Conservation (phyloP, 306 rosid genomes). For the Corylus avellana region DNA sequence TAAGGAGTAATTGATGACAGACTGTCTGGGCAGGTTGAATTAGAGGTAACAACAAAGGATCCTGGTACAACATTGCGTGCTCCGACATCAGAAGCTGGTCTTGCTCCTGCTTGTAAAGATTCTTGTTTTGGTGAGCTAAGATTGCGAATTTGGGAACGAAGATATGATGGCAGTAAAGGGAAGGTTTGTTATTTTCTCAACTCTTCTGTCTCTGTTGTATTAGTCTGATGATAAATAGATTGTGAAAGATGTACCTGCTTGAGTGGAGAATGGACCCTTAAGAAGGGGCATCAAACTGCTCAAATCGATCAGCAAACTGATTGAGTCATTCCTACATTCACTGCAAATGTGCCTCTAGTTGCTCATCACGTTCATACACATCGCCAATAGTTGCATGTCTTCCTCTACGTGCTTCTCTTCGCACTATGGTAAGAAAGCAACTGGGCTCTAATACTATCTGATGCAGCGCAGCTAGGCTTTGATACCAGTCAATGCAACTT, state of each 20-base stretch:
- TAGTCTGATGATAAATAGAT: background rate
- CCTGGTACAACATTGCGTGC: constrained; percentile 82
- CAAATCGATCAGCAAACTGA: too few species aligned
- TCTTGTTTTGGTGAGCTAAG: constrained; percentile 67
- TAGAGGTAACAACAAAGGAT: constrained; percentile 74
- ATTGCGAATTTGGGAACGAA: constrained; percentile 78
- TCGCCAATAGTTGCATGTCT: too few species aligned
- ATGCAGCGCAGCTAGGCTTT: too few species aligned
- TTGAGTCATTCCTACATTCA: too few species aligned
- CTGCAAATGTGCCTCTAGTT: too few species aligned
- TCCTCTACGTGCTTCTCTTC: too few species aligned
- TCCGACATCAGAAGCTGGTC: constrained; percentile 78
- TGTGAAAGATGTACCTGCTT: background rate
- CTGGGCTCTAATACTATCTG: too few species aligned
- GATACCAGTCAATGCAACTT: too few species aligned
- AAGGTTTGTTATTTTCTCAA: constrained; percentile 47
- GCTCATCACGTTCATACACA: too few species aligned
- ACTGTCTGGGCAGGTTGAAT: constrained; percentile 58
- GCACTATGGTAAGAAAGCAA: too few species aligned
- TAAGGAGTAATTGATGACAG: background rate
- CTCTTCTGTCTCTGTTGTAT: background rate
- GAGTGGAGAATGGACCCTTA: too few species aligned
- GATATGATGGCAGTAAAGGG: constrained; percentile 79
- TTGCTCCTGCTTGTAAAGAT: constrained; percentile 86
- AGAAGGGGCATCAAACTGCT: too few species aligned